A percentile compares a stretch with the other conserved stretches of the same genome.
phyloP scores from a whole-genome alignment of 1,284 basidiomycete species.

The Ceratobasidium sp. region DNA sequence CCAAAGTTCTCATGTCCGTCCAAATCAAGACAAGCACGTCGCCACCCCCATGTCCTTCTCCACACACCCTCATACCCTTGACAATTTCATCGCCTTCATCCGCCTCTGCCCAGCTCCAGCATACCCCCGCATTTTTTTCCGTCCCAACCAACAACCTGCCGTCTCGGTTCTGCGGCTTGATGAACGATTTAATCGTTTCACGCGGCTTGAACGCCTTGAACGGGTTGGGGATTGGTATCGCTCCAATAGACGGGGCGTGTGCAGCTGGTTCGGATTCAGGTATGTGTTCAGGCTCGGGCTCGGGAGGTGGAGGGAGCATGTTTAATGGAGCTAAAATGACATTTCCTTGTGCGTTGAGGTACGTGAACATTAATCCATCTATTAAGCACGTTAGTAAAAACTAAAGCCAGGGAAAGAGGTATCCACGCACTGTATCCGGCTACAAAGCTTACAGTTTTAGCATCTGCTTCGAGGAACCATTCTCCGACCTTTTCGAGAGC shows the following conservation, averaged over 20 bases:
- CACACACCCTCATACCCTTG: conserved; percentile 19
- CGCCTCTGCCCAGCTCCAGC: conserved; percentile 25
- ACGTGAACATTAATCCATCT: conserved; percentile 51
- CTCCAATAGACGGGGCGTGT: conserved; percentile 10
- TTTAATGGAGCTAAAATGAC: conserved; percentile 49
- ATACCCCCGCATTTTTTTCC: conserved; percentile 12
- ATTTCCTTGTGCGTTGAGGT: conserved; percentile 46
- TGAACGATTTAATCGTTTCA: background rate
- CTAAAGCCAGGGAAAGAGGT: background rate
- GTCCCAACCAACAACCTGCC: conserved; percentile 25
- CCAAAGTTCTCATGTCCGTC: conserved; percentile 21
- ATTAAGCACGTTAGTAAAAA: conserved; percentile 50
- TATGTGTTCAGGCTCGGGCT: conserved; percentile 29
- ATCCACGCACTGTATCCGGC: conserved; percentile 48
- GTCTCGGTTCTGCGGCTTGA: conserved; percentile 11
- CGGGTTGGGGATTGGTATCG: conserved; percentile 32
- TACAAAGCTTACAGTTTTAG: conserved; percentile 57
- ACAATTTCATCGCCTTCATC: conserved; percentile 21
- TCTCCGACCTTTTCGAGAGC: conserved; percentile 60
- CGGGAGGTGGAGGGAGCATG: conserved; percentile 37
- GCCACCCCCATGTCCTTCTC: background rate
- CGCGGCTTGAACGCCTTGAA: conserved; percentile 32
- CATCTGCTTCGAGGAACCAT: conserved; percentile 62
- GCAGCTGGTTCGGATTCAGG: background rate
- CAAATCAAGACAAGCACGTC: conserved; percentile 10